Evolutionary conservation across 148 eudicot genomes (phyloP).

Genomic region (Rhododendron mucronatum): DNA sequence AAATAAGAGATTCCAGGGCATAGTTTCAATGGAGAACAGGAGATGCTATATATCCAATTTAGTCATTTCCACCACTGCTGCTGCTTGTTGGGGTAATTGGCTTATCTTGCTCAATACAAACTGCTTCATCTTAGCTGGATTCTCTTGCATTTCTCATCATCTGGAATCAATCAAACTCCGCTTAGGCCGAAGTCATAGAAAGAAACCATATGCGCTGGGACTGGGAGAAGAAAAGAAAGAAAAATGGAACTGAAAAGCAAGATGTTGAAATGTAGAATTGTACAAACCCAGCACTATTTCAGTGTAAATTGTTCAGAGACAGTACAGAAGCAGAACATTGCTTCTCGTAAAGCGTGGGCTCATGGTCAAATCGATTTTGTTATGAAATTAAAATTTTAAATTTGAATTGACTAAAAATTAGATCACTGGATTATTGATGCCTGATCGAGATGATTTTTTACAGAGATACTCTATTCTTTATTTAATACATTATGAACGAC

Average conservation of each 20-base stretch:
- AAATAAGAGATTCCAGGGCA: too few relatives aligned
- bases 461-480: too few relatives aligned
- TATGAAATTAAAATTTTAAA: too few relatives aligned
- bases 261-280: neutral
- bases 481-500: too few relatives aligned
- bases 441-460: too few relatives aligned
- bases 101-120: conserved; percentile 7
- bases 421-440: too few relatives aligned
- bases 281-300: neutral
- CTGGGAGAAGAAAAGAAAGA: neutral
- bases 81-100: conserved; percentile 18
- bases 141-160: too few relatives aligned
- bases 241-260: neutral
- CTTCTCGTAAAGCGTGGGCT: neutral
- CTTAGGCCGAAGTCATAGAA: neutral
- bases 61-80: conserved; percentile 20
- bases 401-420: too few relatives aligned
- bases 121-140: too few relatives aligned
- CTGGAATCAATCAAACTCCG: neutral
- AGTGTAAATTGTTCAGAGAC: neutral
- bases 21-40: too few relatives aligned
- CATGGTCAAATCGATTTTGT: too few relatives aligned
- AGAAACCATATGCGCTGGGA: neutral
- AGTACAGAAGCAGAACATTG: neutral
- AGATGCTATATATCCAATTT: conserved; percentile 12